Base-by-base conservation (phyloP, 2,329 filamentous ascomycete species). In the Trichoderma lentiforme region DNA sequence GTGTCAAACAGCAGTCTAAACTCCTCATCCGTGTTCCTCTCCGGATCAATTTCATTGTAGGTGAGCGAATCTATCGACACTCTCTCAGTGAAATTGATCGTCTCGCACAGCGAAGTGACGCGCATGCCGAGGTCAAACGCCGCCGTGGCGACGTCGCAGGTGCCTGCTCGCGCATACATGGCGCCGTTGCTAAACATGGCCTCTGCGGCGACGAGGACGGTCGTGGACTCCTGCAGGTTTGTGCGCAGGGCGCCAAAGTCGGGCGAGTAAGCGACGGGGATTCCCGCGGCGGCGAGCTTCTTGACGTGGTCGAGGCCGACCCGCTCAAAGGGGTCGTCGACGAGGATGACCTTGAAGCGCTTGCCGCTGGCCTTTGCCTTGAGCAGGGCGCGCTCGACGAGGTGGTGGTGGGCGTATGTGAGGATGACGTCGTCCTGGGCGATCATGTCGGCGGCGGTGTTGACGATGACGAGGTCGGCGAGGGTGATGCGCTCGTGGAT, bases 121-220 rank as follows among this genome's bases (percentile, higher is more conserved):
- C 93, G 92, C 47, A 95, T 89, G 72, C 92, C 91, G 24, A 90
- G 86, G 71, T 92, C 89, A 66, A 91, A 89, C 6, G 95, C 95
- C 56, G 92, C 90, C 85, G 96, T 92, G 21, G 95, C 95, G 11
- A 98, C 88, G 72, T 96, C 89, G 28, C 93, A 93, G 4, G 95
- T 97, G 73, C 96, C 96, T 11, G 94, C 90, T 24, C 94, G 90
- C 5, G 93, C 95, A 81, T 97, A 97, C 76, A 99, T 87, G 39
- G 93, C 89, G 8, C 96, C 96, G 81, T 98, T 98, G 76, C 93
- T 95, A 83, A 97, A 96, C 90, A 99, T 96, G 51, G 94, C 93
- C 80, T 98, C 95, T 5, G 95, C 94, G 14, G 94, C 95, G 1
- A 98, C 93, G 3, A 99, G 86, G 66, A 98, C 88, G 11, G 96